A percentile compares a stretch with the other conserved stretches of the same genome.
Evolutionary conservation across 2,329 filamentous ascomycete genomes (phyloP).

Genomic region (Fusarium poae): DNA sequence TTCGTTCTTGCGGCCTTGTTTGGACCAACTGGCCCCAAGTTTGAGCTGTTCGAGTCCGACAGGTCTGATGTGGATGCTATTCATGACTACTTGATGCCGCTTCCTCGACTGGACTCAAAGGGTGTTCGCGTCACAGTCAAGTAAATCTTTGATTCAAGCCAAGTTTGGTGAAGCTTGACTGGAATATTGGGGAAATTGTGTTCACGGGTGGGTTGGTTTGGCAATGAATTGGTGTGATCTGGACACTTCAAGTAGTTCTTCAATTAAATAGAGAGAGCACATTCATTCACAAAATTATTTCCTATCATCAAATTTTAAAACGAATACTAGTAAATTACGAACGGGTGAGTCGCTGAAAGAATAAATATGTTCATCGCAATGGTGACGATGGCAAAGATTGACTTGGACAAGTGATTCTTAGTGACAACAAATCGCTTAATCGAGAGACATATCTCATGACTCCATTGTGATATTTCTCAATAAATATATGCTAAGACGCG

Average conservation of each 20-base stretch:
- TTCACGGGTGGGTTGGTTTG: not conserved
- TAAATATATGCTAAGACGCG: no score
- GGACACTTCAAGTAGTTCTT: not conserved
- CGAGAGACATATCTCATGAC: no score
- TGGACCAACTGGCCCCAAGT: not conserved
- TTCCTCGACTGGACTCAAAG: not conserved
- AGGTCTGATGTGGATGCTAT: not conserved
- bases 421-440: no score
- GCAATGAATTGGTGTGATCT: not conserved
- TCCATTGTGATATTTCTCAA: no score
- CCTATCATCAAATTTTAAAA: no score
- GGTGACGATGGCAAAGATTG: no score
- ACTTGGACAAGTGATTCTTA: no score
- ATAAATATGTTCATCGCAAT: no score
- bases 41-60: conserved; percentile 1
- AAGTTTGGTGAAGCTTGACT: not conserved
- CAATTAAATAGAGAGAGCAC: not conserved
- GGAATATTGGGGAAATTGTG: no score
- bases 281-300: not conserved
- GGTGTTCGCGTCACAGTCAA: not conserved
- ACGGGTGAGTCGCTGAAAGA: fast-evolving
- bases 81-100: not conserved
- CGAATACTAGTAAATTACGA: fast-evolving
- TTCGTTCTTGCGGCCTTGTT: not conserved
- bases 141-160: not conserved